Evolutionary conservation across 139 green algal species (phyloP).

Genomic region (Chara braunii): DNA sequence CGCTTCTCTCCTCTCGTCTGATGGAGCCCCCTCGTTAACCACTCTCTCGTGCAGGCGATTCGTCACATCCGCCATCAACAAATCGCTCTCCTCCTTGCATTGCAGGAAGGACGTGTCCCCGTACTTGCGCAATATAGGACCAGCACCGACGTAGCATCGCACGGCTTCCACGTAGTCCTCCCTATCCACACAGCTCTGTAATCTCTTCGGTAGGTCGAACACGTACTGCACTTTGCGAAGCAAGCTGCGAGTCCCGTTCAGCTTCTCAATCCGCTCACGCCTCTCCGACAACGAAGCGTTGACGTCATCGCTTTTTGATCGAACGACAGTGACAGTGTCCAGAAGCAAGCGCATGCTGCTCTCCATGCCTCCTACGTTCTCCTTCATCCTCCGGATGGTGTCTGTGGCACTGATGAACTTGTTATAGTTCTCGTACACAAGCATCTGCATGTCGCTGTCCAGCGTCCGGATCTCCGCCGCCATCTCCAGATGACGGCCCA

Average conservation of each 20-base stretch:
- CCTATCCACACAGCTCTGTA: slow-evolving; percentile 7
- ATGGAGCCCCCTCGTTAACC: too few relatives aligned
- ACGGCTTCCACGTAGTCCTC: slow-evolving; percentile 10
- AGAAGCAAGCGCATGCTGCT: slow-evolving; percentile 58
- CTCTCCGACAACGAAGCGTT: slow-evolving; percentile 70
- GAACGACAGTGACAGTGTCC: slow-evolving; percentile 11
- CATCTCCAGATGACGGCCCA: slow-evolving; percentile 72
- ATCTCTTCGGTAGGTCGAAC: slow-evolving; percentile 36
- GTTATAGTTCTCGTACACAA: slow-evolving; percentile 98
- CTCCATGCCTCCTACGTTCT: slow-evolving; percentile 61
- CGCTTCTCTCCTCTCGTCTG: too few relatives aligned
- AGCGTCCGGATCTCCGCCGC: slow-evolving; percentile 75
- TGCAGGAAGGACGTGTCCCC: slow-evolving; percentile 18
- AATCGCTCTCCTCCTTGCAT: slow-evolving; percentile 33
- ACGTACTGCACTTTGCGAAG: slow-evolving; percentile 68
- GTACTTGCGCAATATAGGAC: slow-evolving; percentile 31
- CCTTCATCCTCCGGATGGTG: slow-evolving; percentile 69
- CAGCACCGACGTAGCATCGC: slow-evolving; percentile 16
- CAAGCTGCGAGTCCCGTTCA: slow-evolving; percentile 66
- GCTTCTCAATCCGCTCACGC: slow-evolving; percentile 74
- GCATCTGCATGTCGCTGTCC: slow-evolving; percentile 92
- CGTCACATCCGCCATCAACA: slow-evolving; percentile 23
- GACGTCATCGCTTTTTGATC: slow-evolving; percentile 55
- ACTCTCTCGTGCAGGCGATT: slow-evolving; percentile 14
- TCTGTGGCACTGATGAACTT: slow-evolving; percentile 96